These are phyloP conservation scores for Ustulina deusta DNA, from an alignment of 2,329 filamentous ascomycete genomes.

Conservation along the genomic window DNA sequence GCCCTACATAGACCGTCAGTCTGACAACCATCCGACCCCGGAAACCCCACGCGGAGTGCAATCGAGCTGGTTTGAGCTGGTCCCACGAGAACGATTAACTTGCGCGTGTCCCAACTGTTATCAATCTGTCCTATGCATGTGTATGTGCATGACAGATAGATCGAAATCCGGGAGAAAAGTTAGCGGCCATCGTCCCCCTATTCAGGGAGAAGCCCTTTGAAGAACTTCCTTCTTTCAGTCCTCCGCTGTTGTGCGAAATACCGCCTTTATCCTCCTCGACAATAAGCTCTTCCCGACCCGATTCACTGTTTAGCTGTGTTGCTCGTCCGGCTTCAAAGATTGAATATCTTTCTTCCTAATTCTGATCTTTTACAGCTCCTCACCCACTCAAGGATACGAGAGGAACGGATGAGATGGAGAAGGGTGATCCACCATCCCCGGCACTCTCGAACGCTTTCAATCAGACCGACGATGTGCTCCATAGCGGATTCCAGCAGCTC, in stretches of 20 bases:
- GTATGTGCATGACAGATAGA: conserved; percentile 36
- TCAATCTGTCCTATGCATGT: conserved; percentile 30
- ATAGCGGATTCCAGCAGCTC: conserved; percentile 58
- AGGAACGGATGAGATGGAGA: conserved; percentile 47
- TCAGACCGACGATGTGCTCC: conserved; percentile 53
- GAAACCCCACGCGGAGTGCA: conserved; percentile 19
- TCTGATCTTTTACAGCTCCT: background rate
- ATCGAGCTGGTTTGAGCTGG: conserved; percentile 20
- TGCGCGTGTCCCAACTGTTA: conserved; percentile 20
- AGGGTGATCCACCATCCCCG: conserved; percentile 58
- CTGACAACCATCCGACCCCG: conserved; percentile 9
- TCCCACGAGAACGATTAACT: conserved; percentile 18
- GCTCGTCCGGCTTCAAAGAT: conserved; percentile 11
- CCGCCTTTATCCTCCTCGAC: conserved; percentile 19
- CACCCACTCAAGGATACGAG: conserved; percentile 17
- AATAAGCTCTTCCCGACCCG: conserved; percentile 2
- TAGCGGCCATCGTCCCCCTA: conserved; percentile 16
- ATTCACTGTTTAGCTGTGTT: conserved; percentile 16
- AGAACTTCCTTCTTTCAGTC: conserved; percentile 32
- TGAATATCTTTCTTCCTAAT: conserved; percentile 15
- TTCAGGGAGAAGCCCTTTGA: conserved; percentile 25
- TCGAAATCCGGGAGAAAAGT: conserved; percentile 30
- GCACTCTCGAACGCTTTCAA: conserved; percentile 55
- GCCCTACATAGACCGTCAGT: conserved; percentile 6
- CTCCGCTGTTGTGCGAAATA: conserved; percentile 25